Evolutionary conservation across 768 basidiomycete genomes (phyloP), one percentile per base, ranked within the genome.

Genomic region (Russula brevipes): DNA sequence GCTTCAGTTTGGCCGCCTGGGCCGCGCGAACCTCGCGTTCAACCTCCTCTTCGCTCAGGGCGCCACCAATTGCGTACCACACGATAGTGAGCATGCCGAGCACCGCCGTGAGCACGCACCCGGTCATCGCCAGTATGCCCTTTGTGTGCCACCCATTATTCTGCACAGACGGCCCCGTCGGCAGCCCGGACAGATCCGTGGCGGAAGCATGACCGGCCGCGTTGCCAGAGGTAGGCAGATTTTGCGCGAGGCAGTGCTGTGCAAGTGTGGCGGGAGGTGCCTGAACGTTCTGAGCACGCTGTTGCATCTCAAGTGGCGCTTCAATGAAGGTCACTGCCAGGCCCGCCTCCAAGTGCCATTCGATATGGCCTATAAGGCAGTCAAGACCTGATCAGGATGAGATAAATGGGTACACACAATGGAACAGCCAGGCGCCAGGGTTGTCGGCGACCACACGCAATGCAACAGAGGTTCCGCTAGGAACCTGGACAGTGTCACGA

Each of bases 381-480:
- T 60, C 17, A 69, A 59, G 41, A 30, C 42, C 1, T 46, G 30
- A 33, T 17, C 11, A n/a, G 46, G 41, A 49, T 9, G 24, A 46
- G 38, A 35, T 14, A 19, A 38, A 14, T 52, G 24, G 35, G 54
- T 55, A 77, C 86, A 59, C 70, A 87, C 86, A 93, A 72, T 91
- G 90, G 72, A 93, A 82, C 66, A 93, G 73, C 89, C 92, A 95
- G 8, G 82, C 86, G 11, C 96, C 96, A 1, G 96, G 96, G 75
- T 98, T 98, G 73, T 98, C 91, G 1, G 92, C 91, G 52, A 87
- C 76, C 69, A 94, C 74, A 24, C 93, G 85, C 50, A 99, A 75
- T 0, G 89, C 89, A 11, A 82, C 88, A 3, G 85, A 85, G 19
- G 81, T 74, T 62, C 79, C 80, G 4, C 84, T 80, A 3, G 89